Conservation (phyloP, 768 basidiomycete species). For the Holtermanniella nyarrowii region DNA sequence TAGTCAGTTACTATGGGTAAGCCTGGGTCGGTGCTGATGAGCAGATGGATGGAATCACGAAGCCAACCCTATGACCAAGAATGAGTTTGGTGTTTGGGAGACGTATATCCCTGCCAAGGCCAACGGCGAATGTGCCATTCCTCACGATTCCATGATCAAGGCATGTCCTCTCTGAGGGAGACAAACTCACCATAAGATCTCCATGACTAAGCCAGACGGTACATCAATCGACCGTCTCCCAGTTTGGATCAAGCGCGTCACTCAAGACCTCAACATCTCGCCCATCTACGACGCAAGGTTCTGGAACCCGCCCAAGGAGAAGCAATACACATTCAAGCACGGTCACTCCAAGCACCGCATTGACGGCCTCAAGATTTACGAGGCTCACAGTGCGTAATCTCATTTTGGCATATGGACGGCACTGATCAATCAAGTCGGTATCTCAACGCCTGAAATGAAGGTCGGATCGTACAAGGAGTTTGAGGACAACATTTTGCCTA, state of each 20-base stretch:
- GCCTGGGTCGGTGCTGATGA: neutral
- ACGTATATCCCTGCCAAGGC: constrained; percentile 59
- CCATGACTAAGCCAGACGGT: constrained; percentile 71
- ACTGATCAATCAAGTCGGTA: constrained; percentile 56
- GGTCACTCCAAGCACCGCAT: constrained; percentile 50
- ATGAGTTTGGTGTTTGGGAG: constrained; percentile 83
- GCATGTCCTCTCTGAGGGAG: constrained; percentile 42
- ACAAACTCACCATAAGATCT: constrained; percentile 51
- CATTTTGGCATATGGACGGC: neutral
- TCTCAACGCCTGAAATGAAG: constrained; percentile 73
- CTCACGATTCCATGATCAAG: constrained; percentile 93
- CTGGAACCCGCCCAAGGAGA: constrained; percentile 78
- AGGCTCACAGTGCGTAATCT: constrained; percentile 57
- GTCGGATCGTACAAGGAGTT: constrained; percentile 97
- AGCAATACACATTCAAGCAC: constrained; percentile 75
- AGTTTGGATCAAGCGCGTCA: constrained; percentile 89
- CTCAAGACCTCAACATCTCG: constrained; percentile 80
- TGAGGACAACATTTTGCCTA: constrained; percentile 65
- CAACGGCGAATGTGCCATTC: constrained; percentile 67
- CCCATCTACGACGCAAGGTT: constrained; percentile 94
- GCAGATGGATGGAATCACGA: constrained; percentile 78
- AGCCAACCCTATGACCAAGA: constrained; percentile 74
- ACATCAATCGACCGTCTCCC: constrained; percentile 83
- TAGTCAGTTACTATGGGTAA: constrained; percentile 53
- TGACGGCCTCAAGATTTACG: constrained; percentile 63